Conservation (phyloP, 441 rosid genomes). For the Jatropha podagrica region DNA sequence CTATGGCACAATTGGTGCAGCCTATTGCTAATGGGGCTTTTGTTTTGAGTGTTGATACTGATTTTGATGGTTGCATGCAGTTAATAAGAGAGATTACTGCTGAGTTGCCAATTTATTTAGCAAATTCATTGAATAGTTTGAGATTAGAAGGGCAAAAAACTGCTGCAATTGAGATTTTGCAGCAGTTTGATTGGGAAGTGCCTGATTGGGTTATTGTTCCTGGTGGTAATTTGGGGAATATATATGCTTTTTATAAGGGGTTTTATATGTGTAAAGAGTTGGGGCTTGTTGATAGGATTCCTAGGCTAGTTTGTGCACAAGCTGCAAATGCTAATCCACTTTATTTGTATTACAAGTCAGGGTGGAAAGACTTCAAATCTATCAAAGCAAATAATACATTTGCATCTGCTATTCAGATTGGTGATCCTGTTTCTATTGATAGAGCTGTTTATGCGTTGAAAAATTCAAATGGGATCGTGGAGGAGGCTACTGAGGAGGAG, state of each 20-base stretch:
- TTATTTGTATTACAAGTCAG: constrained; percentile 47
- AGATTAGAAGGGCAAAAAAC: constrained; percentile 69
- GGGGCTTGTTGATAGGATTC: constrained; percentile 57
- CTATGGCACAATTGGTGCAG: constrained; percentile 63
- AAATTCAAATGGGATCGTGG: constrained; percentile 49
- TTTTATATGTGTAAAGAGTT: constrained; percentile 61
- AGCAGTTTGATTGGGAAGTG: constrained; percentile 71
- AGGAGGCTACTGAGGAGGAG: constrained; percentile 61
- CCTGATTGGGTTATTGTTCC: constrained; percentile 72
- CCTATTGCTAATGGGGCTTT: constrained; percentile 68
- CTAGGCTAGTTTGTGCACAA: constrained; percentile 65
- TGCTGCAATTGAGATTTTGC: constrained; percentile 61
- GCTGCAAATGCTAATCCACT: constrained; percentile 66
- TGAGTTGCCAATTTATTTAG: constrained; percentile 59
- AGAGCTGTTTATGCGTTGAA: constrained; percentile 59
- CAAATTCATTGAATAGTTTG: constrained; percentile 58
- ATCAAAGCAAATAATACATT: constrained; percentile 52
- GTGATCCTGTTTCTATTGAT: constrained; percentile 65
- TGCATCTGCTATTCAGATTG: constrained; percentile 71
- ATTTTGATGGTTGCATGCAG: constrained; percentile 68
- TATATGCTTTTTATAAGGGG: constrained; percentile 66
- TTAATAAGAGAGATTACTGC: constrained; percentile 60
- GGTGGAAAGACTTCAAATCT: constrained; percentile 51
- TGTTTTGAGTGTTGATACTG: constrained; percentile 59
- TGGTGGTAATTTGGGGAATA: constrained; percentile 59